phyloP scores from a whole-genome alignment of 164 flowering plant genomes.

The Malania oleifera region DNA sequence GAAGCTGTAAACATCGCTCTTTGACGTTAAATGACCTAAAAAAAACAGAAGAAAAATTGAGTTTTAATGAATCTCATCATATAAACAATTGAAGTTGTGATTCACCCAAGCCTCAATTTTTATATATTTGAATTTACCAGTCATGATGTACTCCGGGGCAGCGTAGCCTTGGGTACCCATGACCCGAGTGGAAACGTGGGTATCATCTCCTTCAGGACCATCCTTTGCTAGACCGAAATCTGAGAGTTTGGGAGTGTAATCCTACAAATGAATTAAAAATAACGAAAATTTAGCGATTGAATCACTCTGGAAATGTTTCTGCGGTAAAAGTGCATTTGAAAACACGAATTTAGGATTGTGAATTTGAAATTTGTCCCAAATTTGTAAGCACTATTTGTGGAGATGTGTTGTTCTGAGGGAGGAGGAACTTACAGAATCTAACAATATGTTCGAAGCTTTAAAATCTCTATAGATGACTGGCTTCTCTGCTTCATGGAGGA shows the following conservation, averaged over 20 bases:
- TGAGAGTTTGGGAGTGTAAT: slow-evolving; percentile 53
- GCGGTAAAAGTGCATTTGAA: not conserved
- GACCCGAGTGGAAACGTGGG: slow-evolving; percentile 67
- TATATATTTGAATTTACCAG: no score
- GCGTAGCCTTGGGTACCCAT: slow-evolving; percentile 81
- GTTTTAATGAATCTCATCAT: no score
- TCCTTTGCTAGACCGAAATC: slow-evolving; percentile 79
- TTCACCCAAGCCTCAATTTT: no score
- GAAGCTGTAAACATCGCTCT: slow-evolving; percentile 76
- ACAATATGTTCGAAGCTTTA: slow-evolving; percentile 54
- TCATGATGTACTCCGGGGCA: slow-evolving; percentile 77
- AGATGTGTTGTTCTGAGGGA: not conserved
- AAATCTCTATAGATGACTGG: slow-evolving; percentile 55
- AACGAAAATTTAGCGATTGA: not conserved
- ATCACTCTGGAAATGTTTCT: no score
- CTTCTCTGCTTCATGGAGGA: slow-evolving; percentile 58
- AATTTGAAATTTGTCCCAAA: no score
- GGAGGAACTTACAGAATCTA: slow-evolving; percentile 46
- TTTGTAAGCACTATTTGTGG: no score
- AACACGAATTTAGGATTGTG: no score
- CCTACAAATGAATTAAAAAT: slow-evolving; percentile 35
- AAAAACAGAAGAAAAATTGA: not conserved
- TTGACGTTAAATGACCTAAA: slow-evolving; percentile 63
- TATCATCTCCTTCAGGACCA: slow-evolving; percentile 71
- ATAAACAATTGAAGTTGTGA: not conserved